phyloP scores from a whole-genome alignment of 1,284 basidiomycete species.

The Boletus smithii region DNA sequence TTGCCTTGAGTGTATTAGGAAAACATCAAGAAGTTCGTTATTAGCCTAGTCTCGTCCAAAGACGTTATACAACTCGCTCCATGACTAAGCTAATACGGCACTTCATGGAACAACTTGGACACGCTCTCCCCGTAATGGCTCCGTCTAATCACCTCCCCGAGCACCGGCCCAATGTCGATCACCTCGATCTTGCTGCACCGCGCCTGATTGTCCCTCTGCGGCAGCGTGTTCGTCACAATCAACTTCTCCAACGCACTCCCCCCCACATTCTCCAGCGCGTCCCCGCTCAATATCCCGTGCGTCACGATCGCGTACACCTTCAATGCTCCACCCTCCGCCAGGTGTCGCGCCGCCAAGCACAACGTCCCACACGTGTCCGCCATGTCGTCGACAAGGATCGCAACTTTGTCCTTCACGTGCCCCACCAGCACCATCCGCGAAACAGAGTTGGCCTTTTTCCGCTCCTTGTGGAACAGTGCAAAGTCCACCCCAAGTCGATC shows the following conservation, averaged over 20 bases:
- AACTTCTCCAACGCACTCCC: slow-evolving; percentile 87
- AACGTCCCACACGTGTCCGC: slow-evolving; percentile 99
- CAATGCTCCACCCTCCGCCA: slow-evolving; percentile 86
- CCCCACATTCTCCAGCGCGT: slow-evolving; percentile 73
- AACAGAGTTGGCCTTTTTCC: slow-evolving; percentile 99
- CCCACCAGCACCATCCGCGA: slow-evolving; percentile 99
- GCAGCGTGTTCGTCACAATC: slow-evolving; percentile 98
- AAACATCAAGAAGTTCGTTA: slow-evolving; percentile 23
- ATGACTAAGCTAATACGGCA: slow-evolving; percentile 63
- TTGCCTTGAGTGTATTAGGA: slow-evolving; percentile 40
- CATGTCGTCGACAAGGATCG: slow-evolving; percentile 99
- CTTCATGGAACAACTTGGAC: slow-evolving; percentile 80
- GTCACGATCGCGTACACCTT: slow-evolving; percentile 94
- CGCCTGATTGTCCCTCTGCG: slow-evolving; percentile 78
- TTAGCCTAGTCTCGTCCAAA: not conserved
- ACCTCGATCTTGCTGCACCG: slow-evolving; percentile 89
- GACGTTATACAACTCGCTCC: slow-evolving; percentile 8
- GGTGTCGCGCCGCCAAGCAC: slow-evolving; percentile 86
- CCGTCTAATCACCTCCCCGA: slow-evolving; percentile 95
- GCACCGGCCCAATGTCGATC: slow-evolving; percentile 91
- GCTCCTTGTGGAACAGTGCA: slow-evolving; percentile 99
- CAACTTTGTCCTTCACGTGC: slow-evolving; percentile 88
- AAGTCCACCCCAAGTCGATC: slow-evolving; percentile 97
- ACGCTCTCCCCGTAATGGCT: slow-evolving; percentile 86
- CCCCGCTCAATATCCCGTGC: slow-evolving; percentile 93